Evolutionary conservation across 1,284 basidiomycete species (phyloP).

Genomic region (Leccinum pallidistipes): DNA sequence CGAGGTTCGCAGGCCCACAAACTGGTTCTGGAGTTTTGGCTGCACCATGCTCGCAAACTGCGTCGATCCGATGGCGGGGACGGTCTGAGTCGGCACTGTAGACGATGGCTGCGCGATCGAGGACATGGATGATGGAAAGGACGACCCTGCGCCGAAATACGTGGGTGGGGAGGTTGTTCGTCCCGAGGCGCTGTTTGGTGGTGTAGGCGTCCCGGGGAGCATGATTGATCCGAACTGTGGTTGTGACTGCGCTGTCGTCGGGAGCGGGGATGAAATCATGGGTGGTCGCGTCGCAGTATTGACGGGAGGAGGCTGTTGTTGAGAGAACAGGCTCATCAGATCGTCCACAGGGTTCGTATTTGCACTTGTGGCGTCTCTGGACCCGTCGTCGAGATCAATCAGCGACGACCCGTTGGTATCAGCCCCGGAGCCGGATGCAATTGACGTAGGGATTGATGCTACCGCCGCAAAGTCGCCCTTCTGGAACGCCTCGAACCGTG

Average conservation of each 20-base stretch:
- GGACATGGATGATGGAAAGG: slow-evolving; percentile 20
- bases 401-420: slow-evolving; percentile 48
- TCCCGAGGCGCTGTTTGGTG: slow-evolving; percentile 15
- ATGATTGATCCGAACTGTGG: slow-evolving; percentile 49
- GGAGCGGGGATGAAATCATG: slow-evolving; percentile 17
- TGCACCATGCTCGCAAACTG: slow-evolving; percentile 21
- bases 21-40: slow-evolving; percentile 18
- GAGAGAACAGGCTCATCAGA: slow-evolving; percentile 56
- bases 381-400: slow-evolving; percentile 70
- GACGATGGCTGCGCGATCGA: slow-evolving; percentile 13
- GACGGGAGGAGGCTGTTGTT: slow-evolving; percentile 29
- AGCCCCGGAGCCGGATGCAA: slow-evolving; percentile 39
- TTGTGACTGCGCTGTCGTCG: slow-evolving; percentile 16
- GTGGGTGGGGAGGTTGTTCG: slow-evolving; percentile 23
- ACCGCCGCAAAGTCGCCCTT: slow-evolving; percentile 75
- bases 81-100: neutral
- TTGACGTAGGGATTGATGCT: slow-evolving; percentile 65
- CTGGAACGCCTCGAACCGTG: slow-evolving; percentile 90
- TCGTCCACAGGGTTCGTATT: slow-evolving; percentile 46
- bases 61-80: neutral
- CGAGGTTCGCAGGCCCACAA: slow-evolving; percentile 10
- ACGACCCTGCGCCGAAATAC: neutral
- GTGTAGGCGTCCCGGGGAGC: slow-evolving; percentile 49
- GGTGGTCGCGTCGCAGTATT: slow-evolving; percentile 27
- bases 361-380: slow-evolving; percentile 14